A percentile compares a stretch with the other conserved stretches of the same genome.
Conservation (phyloP, 352 stramenopile genomes). For the Globisporangium polare region DNA sequence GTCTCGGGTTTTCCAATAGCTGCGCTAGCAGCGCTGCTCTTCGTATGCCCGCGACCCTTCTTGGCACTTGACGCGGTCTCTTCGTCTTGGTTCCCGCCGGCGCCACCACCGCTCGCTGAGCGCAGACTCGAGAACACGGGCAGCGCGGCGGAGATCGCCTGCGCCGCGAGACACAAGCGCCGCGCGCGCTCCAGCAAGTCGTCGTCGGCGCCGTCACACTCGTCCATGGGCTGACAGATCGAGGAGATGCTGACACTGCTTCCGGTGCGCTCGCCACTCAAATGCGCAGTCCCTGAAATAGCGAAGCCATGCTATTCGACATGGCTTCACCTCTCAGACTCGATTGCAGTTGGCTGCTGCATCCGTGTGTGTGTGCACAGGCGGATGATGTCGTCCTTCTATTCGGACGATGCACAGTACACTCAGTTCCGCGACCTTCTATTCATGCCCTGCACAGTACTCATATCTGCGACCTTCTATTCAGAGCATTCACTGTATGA, state of each 20-base stretch:
- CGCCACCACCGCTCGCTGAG: neutral
- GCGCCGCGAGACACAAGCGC: constrained; percentile 32
- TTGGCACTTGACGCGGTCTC: neutral
- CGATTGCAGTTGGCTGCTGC: too few relatives aligned
- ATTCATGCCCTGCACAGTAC: too few relatives aligned
- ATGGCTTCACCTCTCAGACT: too few relatives aligned
- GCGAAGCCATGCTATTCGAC: neutral
- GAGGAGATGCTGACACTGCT: neutral
- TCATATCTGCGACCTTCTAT: too few relatives aligned
- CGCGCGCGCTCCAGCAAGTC: constrained; percentile 46
- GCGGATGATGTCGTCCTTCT: too few relatives aligned
- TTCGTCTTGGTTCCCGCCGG: neutral
- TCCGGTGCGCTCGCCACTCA: too few relatives aligned
- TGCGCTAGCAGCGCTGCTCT: neutral
- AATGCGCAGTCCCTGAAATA: neutral
- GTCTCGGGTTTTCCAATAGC: too few relatives aligned
- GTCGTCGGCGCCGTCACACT: constrained; percentile 3
- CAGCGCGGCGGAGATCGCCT: constrained; percentile 12
- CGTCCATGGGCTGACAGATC: too few relatives aligned
- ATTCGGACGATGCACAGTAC: too few relatives aligned
- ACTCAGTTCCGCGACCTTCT: too few relatives aligned
- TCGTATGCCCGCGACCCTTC: neutral
- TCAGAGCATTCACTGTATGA: too few relatives aligned
- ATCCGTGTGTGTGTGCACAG: too few relatives aligned
- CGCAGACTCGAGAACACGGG: constrained; percentile 1